Evolutionary conservation across 805 yeast species (phyloP).

Genomic region (Candida saitoana): DNA sequence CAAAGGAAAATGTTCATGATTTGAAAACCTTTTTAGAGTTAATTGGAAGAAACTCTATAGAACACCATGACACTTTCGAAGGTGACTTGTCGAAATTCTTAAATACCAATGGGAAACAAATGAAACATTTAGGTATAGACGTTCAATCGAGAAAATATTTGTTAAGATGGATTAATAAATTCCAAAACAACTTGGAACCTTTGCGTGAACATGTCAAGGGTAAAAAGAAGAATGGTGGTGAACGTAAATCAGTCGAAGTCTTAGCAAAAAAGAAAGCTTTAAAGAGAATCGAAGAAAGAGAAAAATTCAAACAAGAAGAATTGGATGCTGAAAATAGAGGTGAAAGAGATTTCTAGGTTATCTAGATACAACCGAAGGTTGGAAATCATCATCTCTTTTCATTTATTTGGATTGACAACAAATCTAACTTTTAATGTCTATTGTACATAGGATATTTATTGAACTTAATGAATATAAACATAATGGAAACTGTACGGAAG

Average conservation of each 20-base stretch:
- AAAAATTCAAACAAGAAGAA: slow-evolving; percentile 31
- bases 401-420: too few relatives aligned
- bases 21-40: slow-evolving; percentile 66
- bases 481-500: too few relatives aligned
- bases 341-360: slow-evolving; percentile 38
- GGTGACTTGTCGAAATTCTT: slow-evolving; percentile 58
- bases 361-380: too few relatives aligned
- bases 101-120: slow-evolving; percentile 44
- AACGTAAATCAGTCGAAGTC: slow-evolving; percentile 61
- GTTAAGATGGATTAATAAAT: slow-evolving; percentile 67
- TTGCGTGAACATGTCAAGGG: slow-evolving; percentile 58
- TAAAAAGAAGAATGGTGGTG: slow-evolving; percentile 82
- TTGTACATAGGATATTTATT: too few relatives aligned
- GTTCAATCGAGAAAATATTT: slow-evolving; percentile 68
- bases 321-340: slow-evolving; percentile 40
- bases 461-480: too few relatives aligned
- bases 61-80: slow-evolving; percentile 65
- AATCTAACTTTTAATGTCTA: too few relatives aligned
- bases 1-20: slow-evolving; percentile 50
- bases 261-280: slow-evolving; percentile 57
- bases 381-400: too few relatives aligned
- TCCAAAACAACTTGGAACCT: slow-evolving; percentile 50
- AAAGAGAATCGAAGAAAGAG: slow-evolving; percentile 52
- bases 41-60: slow-evolving; percentile 73
- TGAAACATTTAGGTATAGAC: slow-evolving; percentile 79